Conservation (phyloP, 345 rosid species). For the Populus davidiana region DNA sequence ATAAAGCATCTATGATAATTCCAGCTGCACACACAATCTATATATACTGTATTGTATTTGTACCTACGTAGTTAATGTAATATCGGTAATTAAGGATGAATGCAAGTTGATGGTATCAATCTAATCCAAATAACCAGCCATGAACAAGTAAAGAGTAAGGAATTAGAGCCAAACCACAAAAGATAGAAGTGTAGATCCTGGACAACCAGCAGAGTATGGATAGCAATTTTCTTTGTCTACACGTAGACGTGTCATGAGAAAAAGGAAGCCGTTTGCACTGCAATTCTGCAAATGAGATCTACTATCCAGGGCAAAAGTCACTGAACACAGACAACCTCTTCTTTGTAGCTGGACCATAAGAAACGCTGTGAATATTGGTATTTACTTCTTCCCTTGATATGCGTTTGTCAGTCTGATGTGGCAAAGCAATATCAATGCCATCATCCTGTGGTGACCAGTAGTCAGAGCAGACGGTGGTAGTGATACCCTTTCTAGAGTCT, state of each 20-base stretch:
- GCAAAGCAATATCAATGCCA: constrained; percentile 47
- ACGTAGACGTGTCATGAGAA: neutral
- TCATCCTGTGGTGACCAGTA: constrained; percentile 72
- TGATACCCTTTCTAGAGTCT: neutral
- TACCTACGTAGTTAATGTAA: neutral
- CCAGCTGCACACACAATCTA: neutral
- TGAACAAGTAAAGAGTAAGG: neutral
- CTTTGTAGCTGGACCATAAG: constrained; percentile 20
- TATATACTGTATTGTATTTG: neutral
- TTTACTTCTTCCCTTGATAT: constrained; percentile 32
- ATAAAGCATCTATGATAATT: neutral
- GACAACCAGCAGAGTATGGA: neutral
- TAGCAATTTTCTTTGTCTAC: neutral
- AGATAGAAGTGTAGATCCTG: neutral
- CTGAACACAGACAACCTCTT: constrained; percentile 43
- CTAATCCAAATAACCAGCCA: neutral
- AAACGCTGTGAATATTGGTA: neutral
- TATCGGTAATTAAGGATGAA: neutral
- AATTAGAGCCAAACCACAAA: neutral
- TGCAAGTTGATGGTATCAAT: neutral
- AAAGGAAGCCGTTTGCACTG: neutral
- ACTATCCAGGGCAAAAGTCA: constrained; percentile 29
- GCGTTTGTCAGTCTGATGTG: constrained; percentile 18
- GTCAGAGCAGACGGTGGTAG: neutral
- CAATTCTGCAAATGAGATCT: constrained; percentile 1